These are phyloP conservation scores for Dorcoceras hygrometricum DNA, from an alignment of 257 asterid species.

Conservation along the genomic window DNA sequence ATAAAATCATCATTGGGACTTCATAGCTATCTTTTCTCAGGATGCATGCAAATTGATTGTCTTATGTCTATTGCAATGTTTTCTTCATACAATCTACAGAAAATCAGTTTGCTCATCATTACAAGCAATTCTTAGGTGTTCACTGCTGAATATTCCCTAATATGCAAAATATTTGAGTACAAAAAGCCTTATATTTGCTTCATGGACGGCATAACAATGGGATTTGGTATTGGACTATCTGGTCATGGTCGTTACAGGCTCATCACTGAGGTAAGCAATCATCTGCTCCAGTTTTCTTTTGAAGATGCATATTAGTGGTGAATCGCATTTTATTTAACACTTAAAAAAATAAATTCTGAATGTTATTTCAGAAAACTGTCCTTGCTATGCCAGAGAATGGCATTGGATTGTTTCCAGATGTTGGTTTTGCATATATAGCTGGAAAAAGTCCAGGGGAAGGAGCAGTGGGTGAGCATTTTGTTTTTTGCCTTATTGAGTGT, in stretches of 20 bases:
- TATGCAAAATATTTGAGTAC: slow-evolving; percentile 83
- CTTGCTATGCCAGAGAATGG: slow-evolving; percentile 99
- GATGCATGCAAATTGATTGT: not conserved
- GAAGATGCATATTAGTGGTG: slow-evolving; percentile 8
- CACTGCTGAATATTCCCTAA: slow-evolving; percentile 85
- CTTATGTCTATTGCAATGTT: slow-evolving; percentile 8
- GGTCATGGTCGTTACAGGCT: slow-evolving; percentile 93
- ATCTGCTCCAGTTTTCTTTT: slow-evolving; percentile 21
- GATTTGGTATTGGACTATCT: slow-evolving; percentile 92
- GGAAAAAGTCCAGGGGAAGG: slow-evolving; percentile 98
- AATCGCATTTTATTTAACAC: slow-evolving; percentile 8
- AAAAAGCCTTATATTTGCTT: slow-evolving; percentile 89
- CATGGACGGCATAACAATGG: slow-evolving; percentile 99
- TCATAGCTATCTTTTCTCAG: slow-evolving; percentile 10
- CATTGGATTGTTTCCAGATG: slow-evolving; percentile 95
- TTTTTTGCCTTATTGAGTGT: not conserved
- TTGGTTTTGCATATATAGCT: slow-evolving; percentile 92
- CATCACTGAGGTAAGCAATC: slow-evolving; percentile 69
- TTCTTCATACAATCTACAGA: slow-evolving; percentile 15
- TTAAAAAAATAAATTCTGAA: slow-evolving; percentile 10
- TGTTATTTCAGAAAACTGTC: slow-evolving; percentile 68
- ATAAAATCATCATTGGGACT: slow-evolving; percentile 10
- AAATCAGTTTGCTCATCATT: slow-evolving; percentile 15
- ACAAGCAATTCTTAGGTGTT: slow-evolving; percentile 55
- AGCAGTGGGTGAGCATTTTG: slow-evolving; percentile 64